phyloP scores from a whole-genome alignment of 495 filamentous ascomycete species.

The Talaromyces stipitatus region DNA sequence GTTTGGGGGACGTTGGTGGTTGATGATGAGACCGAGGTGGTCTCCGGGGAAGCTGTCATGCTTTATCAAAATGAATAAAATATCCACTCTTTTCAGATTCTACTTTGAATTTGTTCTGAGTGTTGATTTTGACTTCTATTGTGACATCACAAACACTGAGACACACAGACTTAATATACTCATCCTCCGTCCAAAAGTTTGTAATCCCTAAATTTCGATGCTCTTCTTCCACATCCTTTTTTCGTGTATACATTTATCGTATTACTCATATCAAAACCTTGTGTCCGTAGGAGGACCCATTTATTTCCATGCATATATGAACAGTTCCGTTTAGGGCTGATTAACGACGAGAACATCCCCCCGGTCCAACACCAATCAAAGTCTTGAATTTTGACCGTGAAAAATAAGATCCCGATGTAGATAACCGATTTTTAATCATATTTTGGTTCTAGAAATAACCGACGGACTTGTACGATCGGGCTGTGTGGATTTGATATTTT shows the following conservation, averaged over 20 bases:
- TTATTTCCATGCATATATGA: no score
- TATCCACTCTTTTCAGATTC: no score
- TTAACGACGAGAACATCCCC: background rate
- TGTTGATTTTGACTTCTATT: background rate
- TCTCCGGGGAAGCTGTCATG: no score
- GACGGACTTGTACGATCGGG: no score
- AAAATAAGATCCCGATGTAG: background rate
- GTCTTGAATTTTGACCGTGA: no score
- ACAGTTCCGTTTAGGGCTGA: background rate
- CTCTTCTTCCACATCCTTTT: background rate
- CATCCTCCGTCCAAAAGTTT: background rate
- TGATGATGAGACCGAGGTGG: background rate
- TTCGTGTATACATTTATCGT: background rate
- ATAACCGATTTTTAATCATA: background rate
- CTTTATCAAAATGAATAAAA: no score
- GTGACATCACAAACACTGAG: background rate
- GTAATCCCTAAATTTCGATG: background rate
- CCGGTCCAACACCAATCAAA: background rate
- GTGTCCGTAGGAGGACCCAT: no score
- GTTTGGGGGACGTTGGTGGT: background rate
- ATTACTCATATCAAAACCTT: background rate
- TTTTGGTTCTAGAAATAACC: background rate
- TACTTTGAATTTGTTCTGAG: no score
- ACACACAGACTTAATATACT: background rate
- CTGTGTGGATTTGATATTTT: no score